Base-by-base conservation (phyloP, 1,284 basidiomycete species). In the Binderoboletus segoi region DNA sequence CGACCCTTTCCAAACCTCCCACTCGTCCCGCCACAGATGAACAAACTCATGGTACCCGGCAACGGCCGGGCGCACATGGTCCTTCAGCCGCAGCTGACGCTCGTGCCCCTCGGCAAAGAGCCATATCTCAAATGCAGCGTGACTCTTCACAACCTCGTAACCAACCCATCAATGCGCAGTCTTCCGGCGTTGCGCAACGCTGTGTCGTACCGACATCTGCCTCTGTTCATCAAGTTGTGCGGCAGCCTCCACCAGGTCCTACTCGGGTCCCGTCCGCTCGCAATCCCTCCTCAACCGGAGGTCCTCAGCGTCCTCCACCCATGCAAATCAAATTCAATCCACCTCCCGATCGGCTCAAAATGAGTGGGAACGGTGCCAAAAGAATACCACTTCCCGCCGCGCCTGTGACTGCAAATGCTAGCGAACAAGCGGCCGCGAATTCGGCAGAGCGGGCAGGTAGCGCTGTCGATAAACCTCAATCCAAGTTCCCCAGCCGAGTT, bases 361-460 rank as follows among this genome's bases (percentile, higher is more conserved):
- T 48, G 26, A 47, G 60, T 3, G 60, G 67, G n/a, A 56, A 54
- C 53, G 72, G 76, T n/a, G 75, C 75, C 11, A 64, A 74, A 56
- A 67, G 77, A 51, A 61, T 76, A 43, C 70, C 70, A 4, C 65
- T 77, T 47, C 73, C 69, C 23, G 21, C 62, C 20, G 55, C 41
- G 16, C 53, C 63, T 7, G 42, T 40, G 33, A 41, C 35, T n/a
- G 58, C 33, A 7, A 44, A 51, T 11, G 11, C 54, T 35, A 23
- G 43, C 32, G 59, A 59, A 42, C 56, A 54, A 54, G 46, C 43
- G 11, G 38, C 40, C 44, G 28, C 28, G 23, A 44, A 35, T 24
- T 52, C 42, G 15, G 33, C 40, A 24, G 51, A 54, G 41, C 52
- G 30, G 21, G 37, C 50, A 15, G 21, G 45, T n/a, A 32, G 16